Base-by-base conservation (phyloP, 2,329 filamentous ascomycete genomes). In the Aspergillus thermomutatus region DNA sequence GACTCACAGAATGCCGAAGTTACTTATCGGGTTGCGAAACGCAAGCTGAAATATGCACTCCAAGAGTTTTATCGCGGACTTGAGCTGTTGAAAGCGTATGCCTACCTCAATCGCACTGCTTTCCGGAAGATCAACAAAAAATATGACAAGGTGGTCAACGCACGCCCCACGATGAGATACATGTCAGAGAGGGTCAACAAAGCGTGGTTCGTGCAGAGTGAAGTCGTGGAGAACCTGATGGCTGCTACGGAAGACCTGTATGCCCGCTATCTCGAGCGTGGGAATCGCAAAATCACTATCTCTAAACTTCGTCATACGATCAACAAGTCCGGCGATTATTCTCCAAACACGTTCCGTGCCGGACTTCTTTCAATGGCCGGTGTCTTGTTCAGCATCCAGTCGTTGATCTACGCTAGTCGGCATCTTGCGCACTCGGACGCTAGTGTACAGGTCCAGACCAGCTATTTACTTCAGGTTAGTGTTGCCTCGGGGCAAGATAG, bases 111-210 rank as follows among this genome's bases (percentile, higher is more conserved):
- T 72, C 85, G 91, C 50, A 96, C 91, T 0, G 94, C 92, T 0
- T 97, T 97, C 69, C 87, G 92, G 31, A 99, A 99, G 74, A 91
- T 99, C 70, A 97, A 96, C 76, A 99, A 99, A 74, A 99, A 99
- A 75, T 97, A 95, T 71, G 92, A 97, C 80, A 99, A 97, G 77
- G 86, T 89, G 2, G 86, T 92, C 55, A 85, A 92, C 65, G 88
- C 91, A 43, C 84, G 88, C 10, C 91, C 91, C 0, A 83, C 88
- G 0, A 83, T 89, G 69, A 84, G 88, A 27, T 97, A 93, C 73
- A 90, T 97, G 84, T 88, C 87, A 31, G 92, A 97, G 65, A 93
- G 93, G 69, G 92, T 99, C 65, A 93, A 91, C 77, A 87, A 88
- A 61, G 84, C 92, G 1, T 91, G 90, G 82, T 99, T 99, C 67